Conservation (phyloP, 2,329 filamentous ascomycete genomes). For the Exophiala dermatitidis region DNA sequence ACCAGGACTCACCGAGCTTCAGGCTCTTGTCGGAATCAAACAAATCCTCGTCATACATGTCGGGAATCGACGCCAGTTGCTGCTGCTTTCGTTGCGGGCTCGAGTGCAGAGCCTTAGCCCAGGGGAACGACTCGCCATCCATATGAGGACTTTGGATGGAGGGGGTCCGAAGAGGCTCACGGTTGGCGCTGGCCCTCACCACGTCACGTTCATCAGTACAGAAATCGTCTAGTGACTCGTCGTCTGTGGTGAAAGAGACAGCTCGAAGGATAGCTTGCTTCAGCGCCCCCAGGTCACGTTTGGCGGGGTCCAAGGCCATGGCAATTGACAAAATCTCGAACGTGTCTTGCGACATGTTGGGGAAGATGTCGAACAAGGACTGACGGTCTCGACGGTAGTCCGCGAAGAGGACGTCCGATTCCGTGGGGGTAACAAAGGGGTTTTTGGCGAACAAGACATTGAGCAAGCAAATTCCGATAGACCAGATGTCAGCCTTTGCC, state of each 20-base stretch:
- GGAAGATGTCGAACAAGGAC: conserved; percentile 95
- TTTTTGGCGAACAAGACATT: conserved; percentile 97
- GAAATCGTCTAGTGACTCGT: conserved; percentile 78
- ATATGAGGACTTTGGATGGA: conserved; percentile 83
- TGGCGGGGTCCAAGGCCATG: conserved; percentile 82
- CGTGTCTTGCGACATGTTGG: conserved; percentile 96
- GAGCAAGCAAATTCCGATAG: conserved; percentile 89
- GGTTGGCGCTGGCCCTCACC: conserved; percentile 73
- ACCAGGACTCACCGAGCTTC: conserved; percentile 58
- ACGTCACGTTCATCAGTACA: conserved; percentile 72
- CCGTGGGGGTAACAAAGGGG: conserved; percentile 83
- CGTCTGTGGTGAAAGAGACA: conserved; percentile 86
- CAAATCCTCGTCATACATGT: conserved; percentile 74
- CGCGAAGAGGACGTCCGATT: conserved; percentile 84
- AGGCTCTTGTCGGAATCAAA: conserved; percentile 66
- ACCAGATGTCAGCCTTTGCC: conserved; percentile 91
- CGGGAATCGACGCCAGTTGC: conserved; percentile 78
- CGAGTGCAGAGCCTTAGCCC: conserved; percentile 82
- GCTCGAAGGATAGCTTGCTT: conserved; percentile 71
- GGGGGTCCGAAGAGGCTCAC: conserved; percentile 89
- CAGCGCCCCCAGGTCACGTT: conserved; percentile 71
- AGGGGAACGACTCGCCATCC: conserved; percentile 79
- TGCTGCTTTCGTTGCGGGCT: conserved; percentile 64
- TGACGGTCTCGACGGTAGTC: conserved; percentile 93
- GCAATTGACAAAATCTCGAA: conserved; percentile 88